Conservation (phyloP, 192 early-diverging fungal genomes). For the Pilobolus umbonatus region DNA sequence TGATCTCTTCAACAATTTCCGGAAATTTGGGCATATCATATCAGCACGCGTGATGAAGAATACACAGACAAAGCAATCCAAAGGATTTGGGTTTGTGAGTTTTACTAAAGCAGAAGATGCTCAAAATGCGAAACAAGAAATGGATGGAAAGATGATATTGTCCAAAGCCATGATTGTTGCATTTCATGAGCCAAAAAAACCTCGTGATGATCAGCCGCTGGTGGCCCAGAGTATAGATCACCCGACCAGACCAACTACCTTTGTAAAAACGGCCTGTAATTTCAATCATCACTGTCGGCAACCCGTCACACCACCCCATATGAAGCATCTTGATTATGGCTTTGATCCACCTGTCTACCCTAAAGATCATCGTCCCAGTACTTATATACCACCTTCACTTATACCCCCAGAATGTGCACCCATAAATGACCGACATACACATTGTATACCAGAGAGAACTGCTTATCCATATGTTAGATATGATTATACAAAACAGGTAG, state of each 20-base stretch:
- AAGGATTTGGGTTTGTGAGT: conserved; percentile 93
- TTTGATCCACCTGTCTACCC: not conserved
- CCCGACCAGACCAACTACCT: not conserved
- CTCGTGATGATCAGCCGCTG: no score
- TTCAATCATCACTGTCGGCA: not conserved
- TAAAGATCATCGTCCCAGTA: not conserved
- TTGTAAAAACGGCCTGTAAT: no score
- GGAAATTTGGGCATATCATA: conserved; percentile 82
- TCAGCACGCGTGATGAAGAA: conserved; percentile 85
- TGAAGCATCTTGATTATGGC: not conserved
- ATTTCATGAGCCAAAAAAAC: conserved; percentile 90
- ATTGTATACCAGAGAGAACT: not conserved
- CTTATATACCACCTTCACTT: no score
- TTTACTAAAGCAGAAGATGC: conserved; percentile 89
- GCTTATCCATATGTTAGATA: conserved; percentile 1
- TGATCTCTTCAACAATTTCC: conserved; percentile 89
- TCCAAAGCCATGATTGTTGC: conserved; percentile 88
- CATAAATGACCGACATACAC: no score
- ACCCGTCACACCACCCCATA: not conserved
- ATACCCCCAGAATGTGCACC: not conserved
- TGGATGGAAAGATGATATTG: conserved; percentile 81
- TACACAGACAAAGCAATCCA: conserved; percentile 63
- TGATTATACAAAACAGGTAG: conserved; percentile 3
- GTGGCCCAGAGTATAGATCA: not conserved
- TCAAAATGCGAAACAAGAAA: conserved; percentile 79